Base-by-base conservation (phyloP, 352 stramenopile genomes). In the Globisporangium splendens region DNA sequence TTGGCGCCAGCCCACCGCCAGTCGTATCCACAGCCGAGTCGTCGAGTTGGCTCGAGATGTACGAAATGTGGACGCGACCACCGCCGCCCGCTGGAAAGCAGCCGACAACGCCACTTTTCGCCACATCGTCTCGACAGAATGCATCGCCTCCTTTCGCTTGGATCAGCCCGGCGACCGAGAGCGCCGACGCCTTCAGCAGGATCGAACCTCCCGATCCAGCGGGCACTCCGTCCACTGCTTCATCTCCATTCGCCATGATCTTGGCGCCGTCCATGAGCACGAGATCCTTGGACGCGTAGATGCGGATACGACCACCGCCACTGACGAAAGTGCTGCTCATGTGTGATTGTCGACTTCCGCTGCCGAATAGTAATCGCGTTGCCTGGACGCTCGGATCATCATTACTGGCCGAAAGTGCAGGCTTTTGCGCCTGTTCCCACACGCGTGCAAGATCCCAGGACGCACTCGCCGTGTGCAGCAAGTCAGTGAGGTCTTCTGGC, bases 11-110 rank as follows among this genome's bases (percentile, higher is more conserved):
- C 3, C 49, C 65, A 18, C 81, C 81, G 31, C 81, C 81, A 1
- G 73, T 76, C n/a, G 73, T 76, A 55, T 88, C 75, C 8, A 91
- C 72, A 1, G 71, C 66, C 51, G 71, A 55, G 13, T 75, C 71
- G n/a, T 83, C 61, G 0, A 91, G 60, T 52, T 88, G 77, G 31
- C 81, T 89, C 18, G 81, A 91, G 46, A 77, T 74, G 61, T 77
- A 91, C 18, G 72, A 69, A 31, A 91, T 82, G 64, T 86, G 80
- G 15, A 91, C 68, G 56, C 81, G 76, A 1, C 81, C 81, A 21
- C 81, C 81, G 8, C 81, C 81, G 52, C 81, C 81, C 33, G 74
- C 81, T 14, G 81, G 77, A 17, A 70, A 86, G 20, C 81, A 91
- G 21, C 75, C 67, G 8, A 44, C 66, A 14, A 76, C 54, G 3